Evolutionary conservation across 805 yeast species (phyloP), one percentile per base, ranked within the genome.

Genomic region (Cyberlindnera mycetangii): DNA sequence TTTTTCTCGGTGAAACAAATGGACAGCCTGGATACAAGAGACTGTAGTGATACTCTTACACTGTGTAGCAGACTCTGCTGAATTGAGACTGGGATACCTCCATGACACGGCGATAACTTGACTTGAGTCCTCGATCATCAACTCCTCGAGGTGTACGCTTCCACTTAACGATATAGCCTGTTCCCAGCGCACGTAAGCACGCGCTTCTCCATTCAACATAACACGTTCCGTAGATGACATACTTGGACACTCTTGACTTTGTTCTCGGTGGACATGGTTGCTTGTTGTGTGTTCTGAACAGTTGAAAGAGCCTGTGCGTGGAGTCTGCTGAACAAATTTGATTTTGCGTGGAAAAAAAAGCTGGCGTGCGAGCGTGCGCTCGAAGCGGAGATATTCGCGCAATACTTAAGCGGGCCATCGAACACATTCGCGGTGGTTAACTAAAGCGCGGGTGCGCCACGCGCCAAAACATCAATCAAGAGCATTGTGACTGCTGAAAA

Each of bases 191-290:
- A 15, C 32, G 7, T 15, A 18, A 32, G 34, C 34, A 16, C 19
- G 15, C 16, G 7, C 32, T 30, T 32, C 35, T 25, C 30, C 41
- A 17, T 9, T 19, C n/a, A 19, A 12, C 22, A 4, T 32, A 8
- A 32, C 11, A 6, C 3, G 27, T 31, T 20, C 24, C 33, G 11
- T 27, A 35, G 27, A 35, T 53, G 17, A 83, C 89, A 78, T 83
- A 83, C 89, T 81, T 84, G 90, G 72, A 85, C 92, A 77, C 90
- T 83, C 81, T 85, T 89, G 72, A 75, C 60, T 52, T 56, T 47
- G 44, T 40, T 51, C 51, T 49, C 72, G 68, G 89, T 71, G 71
- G 85, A 79, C 85, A 79, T 80, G 69, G 55, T 71, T 69, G 66
- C 63, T 61, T 58, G 42, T 49, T 44, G 34, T 38, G 45, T 45